Percentiles rank a stretch among this genome's conserved stretches.
These are phyloP conservation scores for Penicillium nucicola DNA, from an alignment of 495 filamentous ascomycete species.

Conservation along the genomic window DNA sequence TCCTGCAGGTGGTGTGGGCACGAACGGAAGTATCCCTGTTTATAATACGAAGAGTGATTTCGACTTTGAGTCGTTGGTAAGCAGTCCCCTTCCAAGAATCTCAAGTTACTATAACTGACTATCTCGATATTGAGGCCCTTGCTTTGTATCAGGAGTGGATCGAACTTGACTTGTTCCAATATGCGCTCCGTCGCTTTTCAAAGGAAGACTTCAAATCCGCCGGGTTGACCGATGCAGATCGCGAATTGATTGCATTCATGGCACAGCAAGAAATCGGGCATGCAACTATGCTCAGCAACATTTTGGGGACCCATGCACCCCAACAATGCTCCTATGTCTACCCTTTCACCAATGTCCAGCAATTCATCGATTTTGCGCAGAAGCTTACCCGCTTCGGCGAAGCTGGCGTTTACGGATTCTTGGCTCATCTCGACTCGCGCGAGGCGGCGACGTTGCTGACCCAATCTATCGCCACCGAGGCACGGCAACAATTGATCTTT, in stretches of 20 bases:
- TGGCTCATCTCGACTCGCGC: constrained; percentile 75
- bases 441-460: constrained; percentile 70
- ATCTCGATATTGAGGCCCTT: constrained; percentile 41
- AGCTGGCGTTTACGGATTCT: constrained; percentile 79
- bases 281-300: constrained; percentile 74
- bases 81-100: neutral
- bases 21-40: constrained; percentile 71
- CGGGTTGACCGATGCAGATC: constrained; percentile 65
- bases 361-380: constrained; percentile 85
- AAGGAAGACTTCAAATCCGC: constrained; percentile 66
- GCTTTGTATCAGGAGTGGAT: constrained; percentile 83
- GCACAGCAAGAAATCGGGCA: constrained; percentile 82
- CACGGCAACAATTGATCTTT: constrained; percentile 85
- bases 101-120: constrained; percentile 14
- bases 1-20: constrained; percentile 73
- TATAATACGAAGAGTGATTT: constrained; percentile 72
- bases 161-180: constrained; percentile 83
- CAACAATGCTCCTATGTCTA: constrained; percentile 80
- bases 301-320: constrained; percentile 67
- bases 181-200: constrained; percentile 69
- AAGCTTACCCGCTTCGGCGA: constrained; percentile 82
- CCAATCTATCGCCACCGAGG: constrained; percentile 78
- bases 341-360: constrained; percentile 70
- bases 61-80: constrained; percentile 66
- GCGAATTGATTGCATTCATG: constrained; percentile 77